Evolutionary conservation across 169 alveolate species (phyloP).

Genomic region (Eimeria tenella): DNA sequence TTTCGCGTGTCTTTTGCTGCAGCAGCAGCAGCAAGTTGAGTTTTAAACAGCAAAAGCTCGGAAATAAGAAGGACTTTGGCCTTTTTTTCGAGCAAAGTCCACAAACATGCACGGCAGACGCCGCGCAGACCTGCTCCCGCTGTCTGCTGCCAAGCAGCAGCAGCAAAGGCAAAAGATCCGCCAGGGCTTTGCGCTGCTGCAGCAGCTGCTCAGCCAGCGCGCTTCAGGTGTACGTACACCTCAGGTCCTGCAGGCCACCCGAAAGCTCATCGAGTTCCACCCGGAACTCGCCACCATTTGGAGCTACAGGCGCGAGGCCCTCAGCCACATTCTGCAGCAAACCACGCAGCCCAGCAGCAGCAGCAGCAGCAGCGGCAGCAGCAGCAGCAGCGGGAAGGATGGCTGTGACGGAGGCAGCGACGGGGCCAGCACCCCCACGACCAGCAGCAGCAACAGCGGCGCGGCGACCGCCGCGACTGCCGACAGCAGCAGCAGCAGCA

Average conservation of each 20-base stretch:
- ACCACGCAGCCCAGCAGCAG: slow-evolving; percentile 26
- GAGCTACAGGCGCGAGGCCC: slow-evolving; percentile 49
- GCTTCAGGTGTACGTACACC: slow-evolving; percentile 26
- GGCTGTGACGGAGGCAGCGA: too few relatives aligned
- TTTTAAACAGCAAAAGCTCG: not conserved
- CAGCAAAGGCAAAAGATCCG: slow-evolving; percentile 43
- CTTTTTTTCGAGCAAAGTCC: too few relatives aligned
- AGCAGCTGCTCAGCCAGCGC: slow-evolving; percentile 53
- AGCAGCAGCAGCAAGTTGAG: slow-evolving; percentile 18
- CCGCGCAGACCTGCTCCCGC: not conserved
- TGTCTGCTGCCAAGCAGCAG: slow-evolving; percentile 32
- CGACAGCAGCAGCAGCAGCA: slow-evolving; percentile 5
- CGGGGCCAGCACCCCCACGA: too few relatives aligned
- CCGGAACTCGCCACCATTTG: slow-evolving; percentile 69
- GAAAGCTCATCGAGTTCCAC: slow-evolving; percentile 65
- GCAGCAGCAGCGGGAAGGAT: slow-evolving; percentile 3
- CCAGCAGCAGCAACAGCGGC: too few relatives aligned
- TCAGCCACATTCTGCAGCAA: too few relatives aligned
- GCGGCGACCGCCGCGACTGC: not conserved
- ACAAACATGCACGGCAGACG: slow-evolving; percentile 65
- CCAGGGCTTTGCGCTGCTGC: slow-evolving; percentile 37
- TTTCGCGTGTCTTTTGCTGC: too few relatives aligned
- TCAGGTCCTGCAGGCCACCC: slow-evolving; percentile 55
- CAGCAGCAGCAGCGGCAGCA: not conserved
- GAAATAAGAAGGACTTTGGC: too few relatives aligned